These are phyloP conservation scores for Rhizopus microsporus DNA, from an alignment of 371 early-diverging fungal genomes.

Conservation along the genomic window DNA sequence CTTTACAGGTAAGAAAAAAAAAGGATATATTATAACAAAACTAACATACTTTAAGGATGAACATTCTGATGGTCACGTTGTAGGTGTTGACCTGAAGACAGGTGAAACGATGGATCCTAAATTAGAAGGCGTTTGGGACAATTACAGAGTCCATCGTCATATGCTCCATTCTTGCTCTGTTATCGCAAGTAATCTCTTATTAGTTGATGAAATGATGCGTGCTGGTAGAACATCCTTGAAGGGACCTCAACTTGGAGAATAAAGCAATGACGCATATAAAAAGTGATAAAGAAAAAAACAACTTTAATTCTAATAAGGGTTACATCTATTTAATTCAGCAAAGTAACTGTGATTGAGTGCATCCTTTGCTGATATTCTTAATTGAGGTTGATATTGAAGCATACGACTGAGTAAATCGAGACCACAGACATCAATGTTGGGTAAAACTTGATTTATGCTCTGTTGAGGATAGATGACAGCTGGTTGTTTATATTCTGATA, in stretches of 20 bases:
- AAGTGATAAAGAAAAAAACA: slow-evolving; percentile 10
- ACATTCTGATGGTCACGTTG: slow-evolving; percentile 84
- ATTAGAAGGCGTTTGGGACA: slow-evolving; percentile 96
- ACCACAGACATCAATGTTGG: slow-evolving; percentile 76
- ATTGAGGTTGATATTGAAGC: slow-evolving; percentile 83
- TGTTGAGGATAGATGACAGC: slow-evolving; percentile 75
- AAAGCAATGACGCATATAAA: slow-evolving; percentile 3
- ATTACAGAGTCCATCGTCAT: slow-evolving; percentile 96
- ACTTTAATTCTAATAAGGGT: not conserved
- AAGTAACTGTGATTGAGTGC: slow-evolving; percentile 86
- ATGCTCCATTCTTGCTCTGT: slow-evolving; percentile 95
- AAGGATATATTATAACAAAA: not conserved
- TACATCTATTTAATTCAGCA: slow-evolving; percentile 50
- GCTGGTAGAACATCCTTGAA: slow-evolving; percentile 82
- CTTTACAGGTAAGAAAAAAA: slow-evolving; percentile 61
- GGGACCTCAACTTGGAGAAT: slow-evolving; percentile 48
- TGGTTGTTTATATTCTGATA: slow-evolving; percentile 86
- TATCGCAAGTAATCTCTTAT: slow-evolving; percentile 96
- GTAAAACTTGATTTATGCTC: slow-evolving; percentile 66
- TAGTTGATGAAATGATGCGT: slow-evolving; percentile 99
- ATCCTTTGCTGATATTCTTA: slow-evolving; percentile 84
- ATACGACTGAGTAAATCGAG: slow-evolving; percentile 77
- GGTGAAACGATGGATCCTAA: slow-evolving; percentile 95
- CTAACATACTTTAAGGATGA: slow-evolving; percentile 68
- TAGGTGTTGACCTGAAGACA: slow-evolving; percentile 93